These are phyloP conservation scores for Phragmites australis DNA, from an alignment of 176 grass and related monocot species.

Conservation along the genomic window DNA sequence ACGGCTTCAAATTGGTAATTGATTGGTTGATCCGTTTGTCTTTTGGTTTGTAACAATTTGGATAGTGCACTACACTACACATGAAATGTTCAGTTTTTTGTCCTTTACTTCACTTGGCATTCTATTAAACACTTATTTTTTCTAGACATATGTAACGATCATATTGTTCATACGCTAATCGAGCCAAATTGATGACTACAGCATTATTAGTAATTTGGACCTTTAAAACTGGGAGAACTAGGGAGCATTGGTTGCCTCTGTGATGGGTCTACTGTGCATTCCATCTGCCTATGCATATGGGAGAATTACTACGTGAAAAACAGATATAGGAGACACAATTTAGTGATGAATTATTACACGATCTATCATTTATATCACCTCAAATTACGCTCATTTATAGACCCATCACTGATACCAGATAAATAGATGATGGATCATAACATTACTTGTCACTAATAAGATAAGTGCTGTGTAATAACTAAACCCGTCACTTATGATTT, in stretches of 20 bases:
- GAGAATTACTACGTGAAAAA: too few species aligned
- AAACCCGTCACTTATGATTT: too few species aligned
- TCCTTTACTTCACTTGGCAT: not conserved
- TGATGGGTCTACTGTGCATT: not conserved
- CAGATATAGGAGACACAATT: too few species aligned
- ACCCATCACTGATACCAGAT: too few species aligned
- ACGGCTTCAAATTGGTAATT: slow-evolving; percentile 3
- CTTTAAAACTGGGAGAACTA: not conserved
- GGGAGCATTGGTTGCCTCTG: not conserved
- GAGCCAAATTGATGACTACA: not conserved
- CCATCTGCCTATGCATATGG: not conserved
- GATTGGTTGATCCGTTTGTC: not conserved
- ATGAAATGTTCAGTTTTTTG: not conserved
- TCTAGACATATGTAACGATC: not conserved
- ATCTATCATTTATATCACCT: too few species aligned
- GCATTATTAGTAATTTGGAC: not conserved
- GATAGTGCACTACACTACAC: not conserved
- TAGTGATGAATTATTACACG: too few species aligned
- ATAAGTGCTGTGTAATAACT: too few species aligned
- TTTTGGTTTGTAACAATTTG: slow-evolving; percentile 33
- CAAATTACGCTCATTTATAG: too few species aligned
- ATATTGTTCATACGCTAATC: not conserved
- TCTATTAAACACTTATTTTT: not conserved
- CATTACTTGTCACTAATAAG: too few species aligned
- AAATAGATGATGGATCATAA: too few species aligned